phyloP scores from a whole-genome alignment of 106 monocot species.

The Apostasia shenzhenica region DNA sequence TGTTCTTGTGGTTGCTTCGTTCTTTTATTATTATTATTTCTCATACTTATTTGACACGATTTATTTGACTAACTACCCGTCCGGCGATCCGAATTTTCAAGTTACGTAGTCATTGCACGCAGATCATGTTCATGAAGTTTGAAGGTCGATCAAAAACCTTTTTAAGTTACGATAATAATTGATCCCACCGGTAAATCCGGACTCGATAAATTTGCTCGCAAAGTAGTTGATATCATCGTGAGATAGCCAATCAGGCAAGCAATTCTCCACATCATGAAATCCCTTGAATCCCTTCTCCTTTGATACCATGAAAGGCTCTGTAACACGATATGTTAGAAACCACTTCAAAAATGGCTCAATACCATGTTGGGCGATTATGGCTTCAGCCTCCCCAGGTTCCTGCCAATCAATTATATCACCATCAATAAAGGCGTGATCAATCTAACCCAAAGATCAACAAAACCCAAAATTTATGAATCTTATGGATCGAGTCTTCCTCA shows the following conservation, averaged over 20 bases:
- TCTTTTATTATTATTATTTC: too few relatives aligned
- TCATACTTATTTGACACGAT: too few relatives aligned
- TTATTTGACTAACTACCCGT: too few relatives aligned
- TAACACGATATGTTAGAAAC: slow-evolving; percentile 34
- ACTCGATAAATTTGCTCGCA: slow-evolving; percentile 36
- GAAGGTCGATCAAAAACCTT: slow-evolving; percentile 19
- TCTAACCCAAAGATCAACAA: background rate
- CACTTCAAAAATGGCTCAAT: slow-evolving; percentile 28
- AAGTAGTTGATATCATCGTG: slow-evolving; percentile 48
- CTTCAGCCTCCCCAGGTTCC: slow-evolving; percentile 38
- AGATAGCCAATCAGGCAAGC: slow-evolving; percentile 44
- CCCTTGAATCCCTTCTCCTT: slow-evolving; percentile 20
- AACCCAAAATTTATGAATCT: background rate
- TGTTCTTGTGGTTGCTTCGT: too few relatives aligned
- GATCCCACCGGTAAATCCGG: slow-evolving; percentile 50
- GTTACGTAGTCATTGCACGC: too few relatives aligned
- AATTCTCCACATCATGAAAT: slow-evolving; percentile 8
- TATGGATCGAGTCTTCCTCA: too few relatives aligned
- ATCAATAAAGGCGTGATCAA: background rate
- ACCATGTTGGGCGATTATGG: slow-evolving; percentile 26
- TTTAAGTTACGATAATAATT: slow-evolving; percentile 69
- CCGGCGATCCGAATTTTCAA: too few relatives aligned
- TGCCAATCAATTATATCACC: slow-evolving; percentile 3
- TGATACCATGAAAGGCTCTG: slow-evolving; percentile 20
- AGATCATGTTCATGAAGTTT: too few relatives aligned